Evolutionary conservation across 225 moss, liverwort and hornwort genomes (phyloP), one percentile per base, ranked within the genome.

Genomic region (Bryum argenteum): DNA sequence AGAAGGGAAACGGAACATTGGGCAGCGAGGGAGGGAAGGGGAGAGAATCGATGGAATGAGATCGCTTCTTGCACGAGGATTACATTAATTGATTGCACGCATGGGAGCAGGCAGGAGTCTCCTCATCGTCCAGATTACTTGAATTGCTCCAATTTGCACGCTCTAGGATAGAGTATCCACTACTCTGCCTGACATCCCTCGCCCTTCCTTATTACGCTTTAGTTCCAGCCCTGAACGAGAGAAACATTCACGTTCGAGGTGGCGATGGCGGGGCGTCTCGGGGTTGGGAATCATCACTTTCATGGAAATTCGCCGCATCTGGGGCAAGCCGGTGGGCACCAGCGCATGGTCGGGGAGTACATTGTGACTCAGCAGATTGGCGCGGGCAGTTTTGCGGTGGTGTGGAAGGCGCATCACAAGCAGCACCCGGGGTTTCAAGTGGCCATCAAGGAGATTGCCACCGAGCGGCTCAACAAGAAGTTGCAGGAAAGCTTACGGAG

Each of bases 391-490:
- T 94, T 98, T 56, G 98, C 98, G 10, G 92, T 94, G 78, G 98
- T 98, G 48, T 98, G 94, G 94, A 92, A 90, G 79, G 98, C 94
- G 56, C 89, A 88, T n/a, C 94, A 94, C 71, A 88, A 79, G 70
- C 77, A 83, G 72, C 76, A 73, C 18, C 71, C 72, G 56, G 91
- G 80, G 19, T 70, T 87, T 67, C 87, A 84, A 33, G 92, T 98
- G 47, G 98, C 98, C 24, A 98, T 98, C 67, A 94, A 98, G 85
- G 98, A 98, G 72, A 98, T 98, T 72, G 91, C 91, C 9, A 98
- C 98, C 8, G 94, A 92, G 59, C 80, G 88, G 60, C 80, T 98
- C 20, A 92, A 94, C 72, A 87, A 88, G 78, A 98, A 98, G 85
- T 71, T 94, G 85, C 94, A 92, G 78, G 91, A 98, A 81, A 94